phyloP scores from a whole-genome alignment of 495 filamentous ascomycete genomes.

The Annulohypoxylon stygium region DNA sequence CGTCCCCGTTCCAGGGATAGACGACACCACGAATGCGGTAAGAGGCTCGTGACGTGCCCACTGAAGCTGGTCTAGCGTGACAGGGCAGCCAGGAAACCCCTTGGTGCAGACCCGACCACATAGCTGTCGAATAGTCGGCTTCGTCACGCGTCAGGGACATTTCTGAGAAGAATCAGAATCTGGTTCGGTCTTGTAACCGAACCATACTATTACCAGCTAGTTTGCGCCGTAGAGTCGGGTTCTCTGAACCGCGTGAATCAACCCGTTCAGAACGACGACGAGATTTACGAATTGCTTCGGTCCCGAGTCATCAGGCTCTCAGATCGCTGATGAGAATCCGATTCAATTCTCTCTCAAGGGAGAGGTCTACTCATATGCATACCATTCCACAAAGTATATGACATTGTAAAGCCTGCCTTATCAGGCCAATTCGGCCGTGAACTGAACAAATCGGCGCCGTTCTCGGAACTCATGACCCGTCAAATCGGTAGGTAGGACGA shows the following conservation, averaged over 20 bases:
- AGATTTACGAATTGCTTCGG: not conserved
- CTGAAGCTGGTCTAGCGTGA: conserved; percentile 15
- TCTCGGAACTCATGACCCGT: not conserved
- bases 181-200: conserved; percentile 19
- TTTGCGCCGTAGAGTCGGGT: conserved; percentile 34
- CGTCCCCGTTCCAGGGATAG: conserved; percentile 28
- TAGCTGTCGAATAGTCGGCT: conserved; percentile 29
- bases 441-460: conserved; percentile 9
- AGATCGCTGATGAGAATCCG: not conserved
- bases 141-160: conserved; percentile 28
- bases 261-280: not conserved
- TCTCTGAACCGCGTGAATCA: conserved; percentile 4
- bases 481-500: conserved; percentile 4
- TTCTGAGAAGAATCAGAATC: not conserved
- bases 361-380: not conserved
- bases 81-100: not conserved
- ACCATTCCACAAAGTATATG: not conserved
- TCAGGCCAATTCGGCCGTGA: conserved; percentile 17
- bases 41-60: conserved; percentile 30
- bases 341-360: not conserved
- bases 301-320: conserved; percentile 21
- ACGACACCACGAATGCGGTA: conserved; percentile 30
- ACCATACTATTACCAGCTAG: conserved; percentile 34
- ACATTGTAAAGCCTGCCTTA: conserved; percentile 25
- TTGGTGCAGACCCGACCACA: conserved; percentile 1